A percentile compares a stretch with the other conserved stretches of the same genome.
Conservation (phyloP, 1,139 yeast species). For the Diutina scorzettiae region DNA sequence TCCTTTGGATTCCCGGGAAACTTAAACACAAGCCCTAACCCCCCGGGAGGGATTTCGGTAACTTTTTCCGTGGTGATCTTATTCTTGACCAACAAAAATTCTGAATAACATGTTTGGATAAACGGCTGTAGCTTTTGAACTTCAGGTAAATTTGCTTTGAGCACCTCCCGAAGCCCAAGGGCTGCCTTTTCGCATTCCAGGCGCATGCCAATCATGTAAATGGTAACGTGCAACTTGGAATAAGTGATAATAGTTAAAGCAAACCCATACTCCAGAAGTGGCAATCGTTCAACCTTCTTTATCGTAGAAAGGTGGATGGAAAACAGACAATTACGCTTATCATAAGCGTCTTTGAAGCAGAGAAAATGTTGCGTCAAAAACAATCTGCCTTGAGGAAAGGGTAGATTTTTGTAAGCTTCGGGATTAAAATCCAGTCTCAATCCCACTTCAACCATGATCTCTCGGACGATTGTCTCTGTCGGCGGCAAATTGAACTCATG, state of each 20-base stretch:
- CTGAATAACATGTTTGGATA: slow-evolving; percentile 69
- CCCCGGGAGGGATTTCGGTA: slow-evolving; percentile 61
- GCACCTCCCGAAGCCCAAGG: slow-evolving; percentile 44
- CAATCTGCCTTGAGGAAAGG: slow-evolving; percentile 44
- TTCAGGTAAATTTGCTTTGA: slow-evolving; percentile 52
- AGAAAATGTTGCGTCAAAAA: slow-evolving; percentile 65
- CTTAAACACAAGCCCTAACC: slow-evolving; percentile 69
- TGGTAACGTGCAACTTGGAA: slow-evolving; percentile 48
- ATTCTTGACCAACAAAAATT: slow-evolving; percentile 61
- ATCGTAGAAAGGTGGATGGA: slow-evolving; percentile 66
- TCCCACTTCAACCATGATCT: slow-evolving; percentile 58
- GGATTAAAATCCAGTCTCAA: slow-evolving; percentile 28
- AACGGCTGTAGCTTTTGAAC: slow-evolving; percentile 56
- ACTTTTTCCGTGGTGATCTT: slow-evolving; percentile 31
- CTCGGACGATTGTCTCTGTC: slow-evolving; percentile 52
- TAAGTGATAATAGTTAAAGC: slow-evolving; percentile 64
- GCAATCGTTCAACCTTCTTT: slow-evolving; percentile 76
- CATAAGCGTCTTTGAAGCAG: slow-evolving; percentile 62
- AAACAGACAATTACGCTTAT: slow-evolving; percentile 56
- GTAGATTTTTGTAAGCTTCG: slow-evolving; percentile 15
- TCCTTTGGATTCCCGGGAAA: slow-evolving; percentile 85
- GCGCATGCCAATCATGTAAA: slow-evolving; percentile 70
- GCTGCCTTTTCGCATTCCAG: slow-evolving; percentile 78
- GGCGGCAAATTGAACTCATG: slow-evolving; percentile 59
- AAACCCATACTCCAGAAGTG: slow-evolving; percentile 66